Conservation (phyloP, 1,284 basidiomycete species). For the Cryptococcus wingfieldii region DNA sequence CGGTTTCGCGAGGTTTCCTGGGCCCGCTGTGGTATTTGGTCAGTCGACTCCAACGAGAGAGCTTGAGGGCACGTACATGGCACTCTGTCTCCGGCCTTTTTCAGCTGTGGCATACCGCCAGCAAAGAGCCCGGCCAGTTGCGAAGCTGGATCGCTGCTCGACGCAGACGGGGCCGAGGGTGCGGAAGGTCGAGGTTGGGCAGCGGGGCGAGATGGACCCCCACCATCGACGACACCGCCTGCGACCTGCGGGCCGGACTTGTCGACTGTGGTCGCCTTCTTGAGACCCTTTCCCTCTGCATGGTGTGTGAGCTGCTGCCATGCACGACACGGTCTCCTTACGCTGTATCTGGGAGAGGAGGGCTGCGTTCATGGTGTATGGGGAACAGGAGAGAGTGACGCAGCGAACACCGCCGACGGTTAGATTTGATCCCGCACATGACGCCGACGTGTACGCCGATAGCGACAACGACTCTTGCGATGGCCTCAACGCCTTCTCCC, state of each 20-base stretch:
- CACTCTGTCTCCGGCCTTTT: constrained; percentile 59
- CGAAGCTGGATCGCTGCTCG: constrained; percentile 50
- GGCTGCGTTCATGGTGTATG: constrained; percentile 38
- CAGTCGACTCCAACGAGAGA: not conserved
- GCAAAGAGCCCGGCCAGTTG: constrained; percentile 82
- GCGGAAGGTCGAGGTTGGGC: not conserved
- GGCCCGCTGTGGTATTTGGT: constrained; percentile 8
- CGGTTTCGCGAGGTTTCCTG: constrained; percentile 23
- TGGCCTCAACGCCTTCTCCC: not conserved
- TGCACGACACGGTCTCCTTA: constrained; percentile 7
- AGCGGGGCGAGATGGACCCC: constrained; percentile 26
- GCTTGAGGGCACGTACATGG: constrained; percentile 1
- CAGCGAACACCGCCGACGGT: not conserved
- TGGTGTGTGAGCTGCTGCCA: constrained; percentile 45
- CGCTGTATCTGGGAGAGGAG: constrained; percentile 44
- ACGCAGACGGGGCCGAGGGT: not conserved
- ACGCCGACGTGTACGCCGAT: not conserved
- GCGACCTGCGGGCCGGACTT: constrained; percentile 68
- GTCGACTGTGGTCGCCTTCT: constrained; percentile 77
- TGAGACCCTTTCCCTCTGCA: constrained; percentile 65
- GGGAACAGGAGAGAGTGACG: not conserved
- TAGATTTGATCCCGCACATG: not conserved
- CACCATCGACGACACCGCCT: constrained; percentile 40
- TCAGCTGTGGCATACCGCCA: constrained; percentile 84
- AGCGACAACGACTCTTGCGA: not conserved